phyloP scores from a whole-genome alignment of 768 basidiomycete genomes.

The Fomitopsis pulvina region DNA sequence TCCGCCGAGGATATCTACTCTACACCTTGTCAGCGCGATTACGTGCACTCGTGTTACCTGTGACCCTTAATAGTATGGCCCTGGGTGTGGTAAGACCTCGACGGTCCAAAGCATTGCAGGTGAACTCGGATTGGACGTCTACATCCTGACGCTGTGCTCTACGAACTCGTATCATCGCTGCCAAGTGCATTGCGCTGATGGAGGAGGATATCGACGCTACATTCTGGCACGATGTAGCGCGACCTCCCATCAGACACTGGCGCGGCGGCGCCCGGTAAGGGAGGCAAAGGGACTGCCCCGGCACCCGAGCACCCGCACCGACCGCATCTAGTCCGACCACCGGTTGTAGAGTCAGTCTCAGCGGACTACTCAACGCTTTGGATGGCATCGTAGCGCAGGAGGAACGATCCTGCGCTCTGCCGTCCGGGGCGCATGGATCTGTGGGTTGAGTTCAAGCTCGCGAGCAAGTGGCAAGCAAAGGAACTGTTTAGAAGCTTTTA shows the following conservation, averaged over 20 bases:
- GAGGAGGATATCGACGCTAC: slow-evolving; percentile 84
- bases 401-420: slow-evolving; percentile 74
- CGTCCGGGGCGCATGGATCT: slow-evolving; percentile 80
- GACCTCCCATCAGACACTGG: not conserved
- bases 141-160: slow-evolving; percentile 63
- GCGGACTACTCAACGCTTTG: slow-evolving; percentile 69
- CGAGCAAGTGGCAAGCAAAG: slow-evolving; percentile 59
- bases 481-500: slow-evolving; percentile 69
- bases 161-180: slow-evolving; percentile 60
- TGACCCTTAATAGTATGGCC: slow-evolving; percentile 49
- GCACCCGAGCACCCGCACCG: not conserved
- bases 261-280: not conserved
- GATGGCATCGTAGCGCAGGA: slow-evolving; percentile 78
- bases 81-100: slow-evolving; percentile 75
- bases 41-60: too few relatives aligned
- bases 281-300: not conserved
- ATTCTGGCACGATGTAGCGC: slow-evolving; percentile 32
- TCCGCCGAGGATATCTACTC: slow-evolving; percentile 71
- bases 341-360: slow-evolving; percentile 47
- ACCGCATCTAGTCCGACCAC: slow-evolving; percentile 2
- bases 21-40: not conserved
- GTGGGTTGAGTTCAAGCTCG: slow-evolving; percentile 71
- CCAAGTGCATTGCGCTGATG: slow-evolving; percentile 70
- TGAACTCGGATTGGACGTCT: slow-evolving; percentile 68
- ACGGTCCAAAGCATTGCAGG: slow-evolving; percentile 73